A percentile compares a stretch with the other conserved stretches of the same genome.
phyloP scores from a whole-genome alignment of 140 eudicot species.

The Erigeron philadelphicus region DNA sequence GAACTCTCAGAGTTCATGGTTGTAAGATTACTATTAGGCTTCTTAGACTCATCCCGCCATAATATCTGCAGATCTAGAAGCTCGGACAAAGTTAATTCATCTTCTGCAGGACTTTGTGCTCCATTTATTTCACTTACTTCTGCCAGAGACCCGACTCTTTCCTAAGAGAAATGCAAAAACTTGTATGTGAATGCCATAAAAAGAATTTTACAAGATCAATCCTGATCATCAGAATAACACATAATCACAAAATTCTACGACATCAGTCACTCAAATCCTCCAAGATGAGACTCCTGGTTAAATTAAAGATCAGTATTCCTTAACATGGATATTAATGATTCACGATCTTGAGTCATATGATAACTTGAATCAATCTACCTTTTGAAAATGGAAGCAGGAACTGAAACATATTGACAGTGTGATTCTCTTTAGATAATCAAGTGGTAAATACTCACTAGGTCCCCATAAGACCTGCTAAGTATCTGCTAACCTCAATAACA shows the following conservation, averaged over 20 bases:
- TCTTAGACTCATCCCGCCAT: slow-evolving; percentile 43
- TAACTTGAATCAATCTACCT: neutral
- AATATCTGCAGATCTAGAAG: slow-evolving; percentile 48
- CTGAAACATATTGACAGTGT: neutral
- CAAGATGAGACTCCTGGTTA: neutral
- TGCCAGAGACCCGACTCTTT: slow-evolving; percentile 37
- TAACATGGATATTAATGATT: neutral
- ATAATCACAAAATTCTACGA: neutral
- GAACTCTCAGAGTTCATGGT: slow-evolving; percentile 32
- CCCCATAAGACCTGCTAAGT: too few species aligned
- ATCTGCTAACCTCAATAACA: too few species aligned
- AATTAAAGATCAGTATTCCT: slow-evolving; percentile 4
- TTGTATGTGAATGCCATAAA: slow-evolving; percentile 14
- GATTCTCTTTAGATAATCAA: too few species aligned
- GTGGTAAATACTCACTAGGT: too few species aligned
- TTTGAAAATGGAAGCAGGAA: neutral
- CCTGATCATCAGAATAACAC: neutral
- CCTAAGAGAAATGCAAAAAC: slow-evolving; percentile 41
- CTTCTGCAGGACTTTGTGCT: slow-evolving; percentile 44
- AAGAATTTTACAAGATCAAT: neutral
- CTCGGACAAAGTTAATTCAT: slow-evolving; percentile 39
- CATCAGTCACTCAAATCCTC: neutral
- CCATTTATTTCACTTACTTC: slow-evolving; percentile 31
- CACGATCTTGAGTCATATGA: too few species aligned
- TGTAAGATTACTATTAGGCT: slow-evolving; percentile 22